Evolutionary conservation across 2,329 filamentous ascomycete genomes (phyloP).

Genomic region (Fusarium nygamai): DNA sequence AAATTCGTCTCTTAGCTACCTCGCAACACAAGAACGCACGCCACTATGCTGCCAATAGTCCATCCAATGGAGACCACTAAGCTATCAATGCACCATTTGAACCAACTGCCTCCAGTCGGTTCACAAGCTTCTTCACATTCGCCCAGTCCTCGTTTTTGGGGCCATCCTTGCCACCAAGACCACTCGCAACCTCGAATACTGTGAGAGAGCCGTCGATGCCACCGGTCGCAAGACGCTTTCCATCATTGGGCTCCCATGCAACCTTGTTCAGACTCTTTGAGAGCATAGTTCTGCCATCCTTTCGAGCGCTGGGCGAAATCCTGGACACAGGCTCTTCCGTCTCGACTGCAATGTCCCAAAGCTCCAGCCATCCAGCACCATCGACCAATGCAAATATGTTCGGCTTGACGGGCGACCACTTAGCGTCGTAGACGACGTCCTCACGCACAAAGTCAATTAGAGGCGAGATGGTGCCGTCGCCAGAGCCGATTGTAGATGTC

Average conservation of each 20-base stretch:
- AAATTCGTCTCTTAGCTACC: constrained; percentile 25
- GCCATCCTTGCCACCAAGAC: constrained; percentile 85
- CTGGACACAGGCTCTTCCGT: constrained; percentile 90
- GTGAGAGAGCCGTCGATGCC: constrained; percentile 91
- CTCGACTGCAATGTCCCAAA: constrained; percentile 95
- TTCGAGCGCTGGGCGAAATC: constrained; percentile 75
- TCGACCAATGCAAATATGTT: constrained; percentile 96
- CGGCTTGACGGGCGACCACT: constrained; percentile 93
- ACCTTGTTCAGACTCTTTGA: constrained; percentile 93
- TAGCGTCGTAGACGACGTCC: constrained; percentile 95
- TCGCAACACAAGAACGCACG: constrained; percentile 30
- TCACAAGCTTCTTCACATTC: constrained; percentile 88
- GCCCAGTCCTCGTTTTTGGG: constrained; percentile 91
- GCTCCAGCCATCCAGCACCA: constrained; percentile 88
- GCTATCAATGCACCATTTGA: constrained; percentile 58
- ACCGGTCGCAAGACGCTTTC: constrained; percentile 86
- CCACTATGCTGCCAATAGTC: constrained; percentile 27
- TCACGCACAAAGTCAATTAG: constrained; percentile 92
- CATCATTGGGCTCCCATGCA: constrained; percentile 91
- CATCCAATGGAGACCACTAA: constrained; percentile 40
- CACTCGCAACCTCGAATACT: constrained; percentile 88
- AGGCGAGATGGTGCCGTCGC: constrained; percentile 70
- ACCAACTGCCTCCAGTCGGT: constrained; percentile 73
- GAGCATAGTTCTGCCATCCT: constrained; percentile 73
- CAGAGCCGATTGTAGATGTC: constrained; percentile 67